Evolutionary conservation across 257 asterid genomes (phyloP).

Genomic region (Solanum dulcamara): DNA sequence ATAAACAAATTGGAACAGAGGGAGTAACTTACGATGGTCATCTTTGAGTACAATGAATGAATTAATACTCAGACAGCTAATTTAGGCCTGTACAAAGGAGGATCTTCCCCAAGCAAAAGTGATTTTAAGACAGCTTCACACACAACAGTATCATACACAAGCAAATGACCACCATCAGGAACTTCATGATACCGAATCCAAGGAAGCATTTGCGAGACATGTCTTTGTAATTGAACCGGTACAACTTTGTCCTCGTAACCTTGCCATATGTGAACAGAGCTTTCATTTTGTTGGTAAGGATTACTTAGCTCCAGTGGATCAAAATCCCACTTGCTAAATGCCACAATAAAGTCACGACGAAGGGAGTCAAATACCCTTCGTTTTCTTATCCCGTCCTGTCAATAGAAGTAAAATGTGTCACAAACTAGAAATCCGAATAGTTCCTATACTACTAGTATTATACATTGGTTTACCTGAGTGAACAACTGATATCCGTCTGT

Average conservation of each 20-base stretch:
- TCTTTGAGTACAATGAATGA: not conserved
- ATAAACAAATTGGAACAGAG: not conserved
- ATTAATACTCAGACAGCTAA: not conserved
- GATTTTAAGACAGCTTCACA: constrained; percentile 85
- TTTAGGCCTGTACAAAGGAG: constrained; percentile 44
- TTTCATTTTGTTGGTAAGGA: constrained; percentile 28
- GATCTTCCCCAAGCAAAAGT: constrained; percentile 73
- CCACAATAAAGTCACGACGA: constrained; percentile 63
- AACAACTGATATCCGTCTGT: constrained; percentile 76
- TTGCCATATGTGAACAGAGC: constrained; percentile 40
- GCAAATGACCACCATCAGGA: constrained; percentile 81
- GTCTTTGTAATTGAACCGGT: constrained; percentile 51
- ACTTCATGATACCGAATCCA: constrained; percentile 94
- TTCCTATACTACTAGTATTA: not conserved
- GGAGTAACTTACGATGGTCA: constrained; percentile 13
- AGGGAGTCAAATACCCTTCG: constrained; percentile 53
- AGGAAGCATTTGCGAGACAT: constrained; percentile 46
- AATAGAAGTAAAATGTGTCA: not conserved
- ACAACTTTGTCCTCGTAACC: constrained; percentile 40
- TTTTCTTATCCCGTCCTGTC: constrained; percentile 50
- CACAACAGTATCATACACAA: constrained; percentile 63
- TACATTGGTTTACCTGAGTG: constrained; percentile 34
- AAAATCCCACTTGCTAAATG: constrained; percentile 83
- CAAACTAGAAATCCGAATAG: not conserved
- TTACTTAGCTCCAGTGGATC: constrained; percentile 60